Conservation (phyloP, 2,329 filamentous ascomycete species). For the Apiospora malaysiana region DNA sequence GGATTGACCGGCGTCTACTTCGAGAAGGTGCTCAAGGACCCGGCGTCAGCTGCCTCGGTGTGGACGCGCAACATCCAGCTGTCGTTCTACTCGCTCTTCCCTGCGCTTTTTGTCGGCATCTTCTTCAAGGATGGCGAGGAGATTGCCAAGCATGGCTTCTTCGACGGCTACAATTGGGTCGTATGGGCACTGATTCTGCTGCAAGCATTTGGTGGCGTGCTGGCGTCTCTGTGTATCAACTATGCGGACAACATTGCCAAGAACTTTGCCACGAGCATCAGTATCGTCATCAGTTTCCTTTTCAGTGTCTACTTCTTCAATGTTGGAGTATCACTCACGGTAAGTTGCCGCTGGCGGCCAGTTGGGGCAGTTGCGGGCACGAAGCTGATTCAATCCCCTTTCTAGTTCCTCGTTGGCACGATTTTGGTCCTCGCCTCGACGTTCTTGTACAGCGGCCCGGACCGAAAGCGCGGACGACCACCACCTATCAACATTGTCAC, state of each 20-base stretch:
- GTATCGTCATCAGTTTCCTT: conserved; percentile 85
- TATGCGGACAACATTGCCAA: conserved; percentile 90
- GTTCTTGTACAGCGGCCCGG: conserved; percentile 79
- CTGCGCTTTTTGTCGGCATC: conserved; percentile 84
- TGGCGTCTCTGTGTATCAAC: conserved; percentile 82
- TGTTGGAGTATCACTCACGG: conserved; percentile 73
- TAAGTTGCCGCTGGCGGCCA: conserved; percentile 54
- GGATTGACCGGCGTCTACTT: conserved; percentile 87
- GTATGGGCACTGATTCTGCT: conserved; percentile 86
- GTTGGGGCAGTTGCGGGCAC: background rate
- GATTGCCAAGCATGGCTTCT: conserved; percentile 86
- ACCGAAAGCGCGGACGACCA: conserved; percentile 65
- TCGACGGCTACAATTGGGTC: conserved; percentile 90
- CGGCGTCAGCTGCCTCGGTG: conserved; percentile 74
- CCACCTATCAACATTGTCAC: conserved; percentile 71
- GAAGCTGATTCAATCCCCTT: conserved; percentile 23
- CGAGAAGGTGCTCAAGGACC: conserved; percentile 90
- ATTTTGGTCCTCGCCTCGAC: conserved; percentile 79
- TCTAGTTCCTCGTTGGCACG: conserved; percentile 82
- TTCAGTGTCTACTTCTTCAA: conserved; percentile 88
- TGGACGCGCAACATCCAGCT: conserved; percentile 97
- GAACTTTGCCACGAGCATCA: conserved; percentile 92
- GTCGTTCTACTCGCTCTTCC: conserved; percentile 91
- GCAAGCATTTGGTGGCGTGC: conserved; percentile 82
- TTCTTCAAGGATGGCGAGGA: conserved; percentile 85